phyloP scores from a whole-genome alignment of 352 stramenopile genomes.

The Phytophthora multivora region DNA sequence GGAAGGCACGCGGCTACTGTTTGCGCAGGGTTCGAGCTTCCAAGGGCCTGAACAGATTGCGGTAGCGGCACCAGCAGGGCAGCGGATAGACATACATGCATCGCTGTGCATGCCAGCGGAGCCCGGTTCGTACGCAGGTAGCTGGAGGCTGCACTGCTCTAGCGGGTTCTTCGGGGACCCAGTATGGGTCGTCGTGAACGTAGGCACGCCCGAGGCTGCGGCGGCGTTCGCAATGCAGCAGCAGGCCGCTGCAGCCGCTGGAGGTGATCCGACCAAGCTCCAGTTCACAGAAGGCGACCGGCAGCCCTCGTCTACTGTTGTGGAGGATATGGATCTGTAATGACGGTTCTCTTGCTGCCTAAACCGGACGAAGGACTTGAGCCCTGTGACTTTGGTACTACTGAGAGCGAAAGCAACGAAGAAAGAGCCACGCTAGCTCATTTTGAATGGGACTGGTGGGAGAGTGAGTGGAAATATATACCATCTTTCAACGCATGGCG shows the following conservation, averaged over 20 bases:
- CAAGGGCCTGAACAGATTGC: conserved; percentile 58
- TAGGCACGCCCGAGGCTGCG: conserved; percentile 37
- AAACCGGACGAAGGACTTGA: conserved; percentile 11
- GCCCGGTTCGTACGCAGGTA: conserved; percentile 70
- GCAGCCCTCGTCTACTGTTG: conserved; percentile 31
- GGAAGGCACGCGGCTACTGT: conserved; percentile 59
- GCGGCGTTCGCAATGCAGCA: conserved; percentile 34
- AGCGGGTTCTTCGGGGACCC: conserved; percentile 77
- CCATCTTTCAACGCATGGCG: neutral
- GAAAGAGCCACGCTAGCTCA: conserved; percentile 21
- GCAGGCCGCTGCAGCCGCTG: conserved; percentile 8
- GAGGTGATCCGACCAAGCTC: conserved; percentile 39
- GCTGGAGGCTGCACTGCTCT: conserved; percentile 72
- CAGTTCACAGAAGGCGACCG: conserved; percentile 28
- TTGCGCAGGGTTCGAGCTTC: conserved; percentile 71
- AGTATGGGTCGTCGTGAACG: conserved; percentile 79
- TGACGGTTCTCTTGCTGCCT: conserved; percentile 9
- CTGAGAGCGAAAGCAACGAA: conserved; percentile 14
- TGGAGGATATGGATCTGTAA: conserved; percentile 55
- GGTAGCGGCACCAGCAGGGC: conserved; percentile 43
- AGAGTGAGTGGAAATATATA: conserved; percentile 30
- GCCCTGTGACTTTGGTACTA: conserved; percentile 4
- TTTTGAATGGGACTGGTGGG: conserved; percentile 26
- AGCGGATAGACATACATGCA: conserved; percentile 71
- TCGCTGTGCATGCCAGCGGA: conserved; percentile 57